Percentiles rank a stretch among this genome's conserved stretches.
Conservation (phyloP, 2,329 filamentous ascomycete species). For the Claviceps monticola region DNA sequence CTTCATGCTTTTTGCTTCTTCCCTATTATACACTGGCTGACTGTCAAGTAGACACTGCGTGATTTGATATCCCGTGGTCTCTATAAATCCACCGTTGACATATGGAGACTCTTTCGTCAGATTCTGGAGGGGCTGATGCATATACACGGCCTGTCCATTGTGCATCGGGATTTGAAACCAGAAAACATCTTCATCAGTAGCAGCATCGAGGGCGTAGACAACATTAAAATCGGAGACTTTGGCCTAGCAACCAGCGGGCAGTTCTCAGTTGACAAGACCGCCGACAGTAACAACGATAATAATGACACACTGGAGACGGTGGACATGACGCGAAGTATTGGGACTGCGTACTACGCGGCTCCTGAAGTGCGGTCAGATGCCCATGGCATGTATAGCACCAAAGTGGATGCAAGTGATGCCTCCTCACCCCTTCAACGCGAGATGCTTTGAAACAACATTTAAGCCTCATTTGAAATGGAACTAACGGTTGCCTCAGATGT, state of each 20-base stretch:
- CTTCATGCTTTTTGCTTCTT: neutral
- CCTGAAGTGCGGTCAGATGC: conserved; percentile 74
- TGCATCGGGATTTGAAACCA: conserved; percentile 91
- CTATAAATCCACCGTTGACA: conserved; percentile 58
- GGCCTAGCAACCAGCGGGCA: conserved; percentile 85
- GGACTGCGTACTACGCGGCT: conserved; percentile 82
- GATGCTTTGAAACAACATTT: too few relatives aligned
- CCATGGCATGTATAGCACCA: conserved; percentile 70
- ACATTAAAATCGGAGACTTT: conserved; percentile 94
- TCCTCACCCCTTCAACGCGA: neutral
- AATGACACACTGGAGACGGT: conserved; percentile 26
- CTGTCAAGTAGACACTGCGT: conserved; percentile 51
- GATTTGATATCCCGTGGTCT: conserved; percentile 72
- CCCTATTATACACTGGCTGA: neutral
- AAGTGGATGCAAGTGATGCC: conserved; percentile 61
- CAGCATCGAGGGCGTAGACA: conserved; percentile 59
- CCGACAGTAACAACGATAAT: conserved; percentile 8
- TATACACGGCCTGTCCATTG: conserved; percentile 81
- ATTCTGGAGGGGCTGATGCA: conserved; percentile 80
- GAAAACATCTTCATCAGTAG: conserved; percentile 86
- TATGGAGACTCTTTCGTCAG: conserved; percentile 85
- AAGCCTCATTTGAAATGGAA: neutral
- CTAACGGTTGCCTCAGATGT: conserved; percentile 48
- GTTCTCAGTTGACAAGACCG: conserved; percentile 45
- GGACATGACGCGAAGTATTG: conserved; percentile 58